Percentiles rank a stretch among this genome's conserved stretches.
These are phyloP conservation scores for Verticillium longisporum DNA, from an alignment of 2,329 filamentous ascomycete species.

Conservation along the genomic window DNA sequence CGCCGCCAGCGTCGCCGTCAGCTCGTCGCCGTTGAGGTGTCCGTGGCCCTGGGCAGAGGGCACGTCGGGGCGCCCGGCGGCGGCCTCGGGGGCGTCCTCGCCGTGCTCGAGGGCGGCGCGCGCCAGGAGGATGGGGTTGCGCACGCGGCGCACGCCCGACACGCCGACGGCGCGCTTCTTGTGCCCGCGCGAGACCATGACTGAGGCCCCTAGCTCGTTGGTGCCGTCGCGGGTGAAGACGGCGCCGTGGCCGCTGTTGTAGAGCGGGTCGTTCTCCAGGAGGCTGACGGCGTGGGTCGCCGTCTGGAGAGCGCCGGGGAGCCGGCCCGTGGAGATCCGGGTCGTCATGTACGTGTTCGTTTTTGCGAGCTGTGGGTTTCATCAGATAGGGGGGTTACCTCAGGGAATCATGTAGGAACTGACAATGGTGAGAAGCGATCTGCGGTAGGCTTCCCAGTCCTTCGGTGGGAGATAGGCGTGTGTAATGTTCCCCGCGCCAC, in stretches of 20 bases:
- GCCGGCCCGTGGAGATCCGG: conserved; percentile 9
- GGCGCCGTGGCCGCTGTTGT: conserved; percentile 78
- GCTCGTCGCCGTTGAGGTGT: conserved; percentile 52
- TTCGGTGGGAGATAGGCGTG: conserved; percentile 51
- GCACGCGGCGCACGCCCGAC: conserved; percentile 65
- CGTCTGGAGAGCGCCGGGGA: conserved; percentile 60
- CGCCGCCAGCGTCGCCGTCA: conserved; percentile 55
- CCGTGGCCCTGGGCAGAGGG: conserved; percentile 62
- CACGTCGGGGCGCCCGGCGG: conserved; percentile 29
- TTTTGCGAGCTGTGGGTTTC: conserved; percentile 29
- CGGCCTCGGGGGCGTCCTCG: conserved; percentile 48
- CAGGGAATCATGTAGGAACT: conserved; percentile 15
- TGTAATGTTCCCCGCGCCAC: conserved; percentile 65
- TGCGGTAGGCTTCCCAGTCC: conserved; percentile 51
- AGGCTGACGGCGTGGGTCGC: conserved; percentile 69
- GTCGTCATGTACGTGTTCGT: conserved; percentile 40
- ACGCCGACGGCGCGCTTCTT: conserved; percentile 74
- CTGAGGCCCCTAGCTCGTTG: conserved; percentile 79
- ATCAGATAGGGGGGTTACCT: background rate
- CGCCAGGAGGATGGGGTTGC: conserved; percentile 73
- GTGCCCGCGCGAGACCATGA: conserved; percentile 72
- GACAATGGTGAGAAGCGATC: conserved; percentile 56
- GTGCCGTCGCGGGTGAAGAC: conserved; percentile 79
- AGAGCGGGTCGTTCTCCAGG: conserved; percentile 74
- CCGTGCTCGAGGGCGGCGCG: conserved; percentile 62